Evolutionary conservation across 306 rosid genomes (phyloP).

Genomic region (Erythrophleum fordii): DNA sequence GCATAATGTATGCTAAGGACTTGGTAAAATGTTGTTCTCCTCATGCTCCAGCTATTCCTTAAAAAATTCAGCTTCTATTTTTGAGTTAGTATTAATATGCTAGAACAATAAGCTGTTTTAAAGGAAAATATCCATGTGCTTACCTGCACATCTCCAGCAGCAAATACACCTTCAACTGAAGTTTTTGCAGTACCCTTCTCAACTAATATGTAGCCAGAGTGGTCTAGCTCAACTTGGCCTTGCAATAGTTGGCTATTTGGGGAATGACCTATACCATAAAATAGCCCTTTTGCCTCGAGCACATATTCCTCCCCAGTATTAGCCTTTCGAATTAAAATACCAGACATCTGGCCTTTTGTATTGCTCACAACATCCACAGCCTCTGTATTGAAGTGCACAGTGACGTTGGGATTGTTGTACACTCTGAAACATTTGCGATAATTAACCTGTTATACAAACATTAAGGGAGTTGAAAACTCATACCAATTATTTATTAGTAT

Average conservation of each 20-base stretch:
- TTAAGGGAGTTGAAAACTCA: conserved; percentile 73
- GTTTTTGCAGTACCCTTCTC: conserved; percentile 62
- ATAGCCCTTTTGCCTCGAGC: conserved; percentile 70
- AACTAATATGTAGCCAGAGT: conserved; percentile 63
- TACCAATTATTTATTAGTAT: conserved; percentile 52
- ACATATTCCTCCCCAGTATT: conserved; percentile 61
- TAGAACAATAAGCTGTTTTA: conserved; percentile 7
- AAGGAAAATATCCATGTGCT: conserved; percentile 22
- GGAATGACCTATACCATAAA: conserved; percentile 78
- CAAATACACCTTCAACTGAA: conserved; percentile 68
- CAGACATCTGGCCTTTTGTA: conserved; percentile 69
- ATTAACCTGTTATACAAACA: conserved; percentile 86
- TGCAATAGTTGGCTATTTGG: conserved; percentile 66
- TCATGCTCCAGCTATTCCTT: conserved; percentile 10
- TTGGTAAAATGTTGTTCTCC: conserved; percentile 22
- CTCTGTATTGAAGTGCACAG: conserved; percentile 76
- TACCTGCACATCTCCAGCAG: conserved; percentile 81
- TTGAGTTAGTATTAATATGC: background rate
- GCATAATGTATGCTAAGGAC: background rate
- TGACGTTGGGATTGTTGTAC: conserved; percentile 65
- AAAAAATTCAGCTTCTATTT: background rate
- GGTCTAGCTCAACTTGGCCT: conserved; percentile 69
- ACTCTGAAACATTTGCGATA: conserved; percentile 86
- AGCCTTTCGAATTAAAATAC: conserved; percentile 56
- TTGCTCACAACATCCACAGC: conserved; percentile 67